These are phyloP conservation scores for Craterostigma plantagineum DNA, from an alignment of 257 asterid species.

Conservation along the genomic window DNA sequence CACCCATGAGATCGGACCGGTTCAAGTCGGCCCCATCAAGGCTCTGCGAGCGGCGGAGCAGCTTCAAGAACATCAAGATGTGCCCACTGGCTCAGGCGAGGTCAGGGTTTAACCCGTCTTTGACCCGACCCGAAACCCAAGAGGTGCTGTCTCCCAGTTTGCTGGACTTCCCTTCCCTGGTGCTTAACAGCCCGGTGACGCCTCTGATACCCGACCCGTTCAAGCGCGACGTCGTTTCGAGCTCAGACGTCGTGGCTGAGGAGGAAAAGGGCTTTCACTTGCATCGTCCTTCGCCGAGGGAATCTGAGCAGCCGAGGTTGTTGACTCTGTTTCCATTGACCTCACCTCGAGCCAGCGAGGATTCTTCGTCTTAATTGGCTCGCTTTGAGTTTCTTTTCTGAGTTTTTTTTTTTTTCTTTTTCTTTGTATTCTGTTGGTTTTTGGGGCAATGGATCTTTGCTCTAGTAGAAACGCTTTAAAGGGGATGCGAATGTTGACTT, in stretches of 20 bases:
- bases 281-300: constrained; percentile 79
- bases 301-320: constrained; percentile 54
- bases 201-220: constrained; percentile 94
- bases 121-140: constrained; percentile 39
- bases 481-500: too few species aligned
- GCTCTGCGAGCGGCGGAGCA: constrained; percentile 67
- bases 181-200: constrained; percentile 78
- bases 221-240: constrained; percentile 9
- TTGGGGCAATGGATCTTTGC: too few species aligned
- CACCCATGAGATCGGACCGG: constrained; percentile 10
- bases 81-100: constrained; percentile 23
- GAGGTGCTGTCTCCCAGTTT: constrained; percentile 68
- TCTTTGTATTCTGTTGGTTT: too few species aligned
- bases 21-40: constrained; percentile 39
- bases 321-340: constrained; percentile 64
- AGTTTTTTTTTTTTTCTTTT: too few species aligned
- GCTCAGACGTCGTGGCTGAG: too few species aligned
- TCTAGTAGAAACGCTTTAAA: too few species aligned
- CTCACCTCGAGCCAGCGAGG: constrained; percentile 33
- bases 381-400: too few species aligned
- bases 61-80: constrained; percentile 52
- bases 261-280: constrained; percentile 46
- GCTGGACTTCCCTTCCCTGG: constrained; percentile 66
- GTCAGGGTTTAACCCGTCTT: constrained; percentile 25
- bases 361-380: too few species aligned